These are phyloP conservation scores for Aulographum hederae DNA, from an alignment of 2,329 filamentous ascomycete genomes.

Conservation along the genomic window DNA sequence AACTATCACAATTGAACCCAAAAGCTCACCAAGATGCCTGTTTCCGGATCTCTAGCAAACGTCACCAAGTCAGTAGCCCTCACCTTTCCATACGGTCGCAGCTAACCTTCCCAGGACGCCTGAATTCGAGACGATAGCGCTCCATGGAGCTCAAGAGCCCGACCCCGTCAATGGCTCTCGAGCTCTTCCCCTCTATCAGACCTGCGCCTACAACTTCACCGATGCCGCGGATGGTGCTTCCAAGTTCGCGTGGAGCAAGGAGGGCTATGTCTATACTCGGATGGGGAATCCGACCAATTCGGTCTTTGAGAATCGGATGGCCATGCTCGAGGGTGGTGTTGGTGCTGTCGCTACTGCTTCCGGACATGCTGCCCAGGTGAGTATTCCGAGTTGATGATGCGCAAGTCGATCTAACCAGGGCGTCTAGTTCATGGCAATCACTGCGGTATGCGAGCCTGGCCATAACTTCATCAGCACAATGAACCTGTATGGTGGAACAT, in stretches of 20 bases:
- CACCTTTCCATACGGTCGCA: background rate
- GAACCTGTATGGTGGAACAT: conserved; percentile 87
- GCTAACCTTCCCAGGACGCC: conserved; percentile 6
- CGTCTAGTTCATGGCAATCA: conserved; percentile 60
- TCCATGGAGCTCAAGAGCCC: conserved; percentile 10
- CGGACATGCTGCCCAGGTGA: conserved; percentile 80
- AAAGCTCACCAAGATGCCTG: conserved; percentile 8
- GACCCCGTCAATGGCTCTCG: conserved; percentile 11
- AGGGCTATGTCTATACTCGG: conserved; percentile 93
- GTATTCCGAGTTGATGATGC: conserved; percentile 8
- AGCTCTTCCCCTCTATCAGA: conserved; percentile 10
- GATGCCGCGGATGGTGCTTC: conserved; percentile 89
- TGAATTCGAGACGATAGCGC: conserved; percentile 9
- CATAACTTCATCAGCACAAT: conserved; percentile 88
- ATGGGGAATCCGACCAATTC: conserved; percentile 63
- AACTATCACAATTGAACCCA: no score
- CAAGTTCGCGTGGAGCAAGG: conserved; percentile 90
- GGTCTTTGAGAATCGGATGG: conserved; percentile 84
- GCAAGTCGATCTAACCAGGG: conserved; percentile 10
- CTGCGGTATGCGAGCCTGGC: conserved; percentile 65
- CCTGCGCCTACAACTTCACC: conserved; percentile 43
- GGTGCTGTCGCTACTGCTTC: conserved; percentile 72
- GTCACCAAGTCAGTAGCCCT: conserved; percentile 6
- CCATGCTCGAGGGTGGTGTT: conserved; percentile 83
- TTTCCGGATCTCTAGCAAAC: conserved; percentile 10